Conservation (phyloP, 306 rosid genomes). For the Lathyrus aphaca region DNA sequence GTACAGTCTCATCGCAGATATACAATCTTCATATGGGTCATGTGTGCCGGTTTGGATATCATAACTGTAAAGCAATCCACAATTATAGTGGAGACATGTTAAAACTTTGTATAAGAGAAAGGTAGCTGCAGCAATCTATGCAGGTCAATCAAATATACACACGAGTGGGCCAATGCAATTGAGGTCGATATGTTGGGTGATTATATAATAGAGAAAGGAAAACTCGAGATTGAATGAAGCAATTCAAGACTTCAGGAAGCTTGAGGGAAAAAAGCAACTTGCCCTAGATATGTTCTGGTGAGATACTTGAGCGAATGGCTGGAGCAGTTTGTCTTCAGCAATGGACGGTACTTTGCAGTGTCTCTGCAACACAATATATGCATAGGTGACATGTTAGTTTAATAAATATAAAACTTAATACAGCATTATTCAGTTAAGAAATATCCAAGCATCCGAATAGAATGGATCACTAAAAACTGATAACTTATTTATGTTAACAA, state of each 20-base stretch:
- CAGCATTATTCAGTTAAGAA: constrained; percentile 18
- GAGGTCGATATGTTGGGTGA: neutral
- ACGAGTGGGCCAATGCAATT: neutral
- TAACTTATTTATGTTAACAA: constrained; percentile 9
- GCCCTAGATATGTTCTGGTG: constrained; percentile 78
- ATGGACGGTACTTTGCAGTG: constrained; percentile 75
- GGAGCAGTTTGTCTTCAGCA: constrained; percentile 81
- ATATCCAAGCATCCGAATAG: constrained; percentile 25
- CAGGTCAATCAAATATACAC: neutral
- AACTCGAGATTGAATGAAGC: constrained; percentile 16
- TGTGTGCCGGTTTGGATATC: constrained; percentile 65
- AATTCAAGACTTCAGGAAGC: constrained; percentile 6
- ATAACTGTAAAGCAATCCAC: constrained; percentile 62
- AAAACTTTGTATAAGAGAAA: neutral
- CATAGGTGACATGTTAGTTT: constrained; percentile 25
- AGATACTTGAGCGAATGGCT: constrained; percentile 91
- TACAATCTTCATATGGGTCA: constrained; percentile 73
- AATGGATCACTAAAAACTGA: constrained; percentile 18
- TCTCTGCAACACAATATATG: constrained; percentile 61
- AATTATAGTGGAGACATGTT: constrained; percentile 21
- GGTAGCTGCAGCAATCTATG: constrained; percentile 1
- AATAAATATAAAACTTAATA: constrained; percentile 3
- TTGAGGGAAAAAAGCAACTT: constrained; percentile 46
- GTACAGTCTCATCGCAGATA: constrained; percentile 77
- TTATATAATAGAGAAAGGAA: constrained; percentile 29